These are phyloP conservation scores for Amaranthus hypochondriacus DNA, from an alignment of 148 eudicot species.

Conservation along the genomic window DNA sequence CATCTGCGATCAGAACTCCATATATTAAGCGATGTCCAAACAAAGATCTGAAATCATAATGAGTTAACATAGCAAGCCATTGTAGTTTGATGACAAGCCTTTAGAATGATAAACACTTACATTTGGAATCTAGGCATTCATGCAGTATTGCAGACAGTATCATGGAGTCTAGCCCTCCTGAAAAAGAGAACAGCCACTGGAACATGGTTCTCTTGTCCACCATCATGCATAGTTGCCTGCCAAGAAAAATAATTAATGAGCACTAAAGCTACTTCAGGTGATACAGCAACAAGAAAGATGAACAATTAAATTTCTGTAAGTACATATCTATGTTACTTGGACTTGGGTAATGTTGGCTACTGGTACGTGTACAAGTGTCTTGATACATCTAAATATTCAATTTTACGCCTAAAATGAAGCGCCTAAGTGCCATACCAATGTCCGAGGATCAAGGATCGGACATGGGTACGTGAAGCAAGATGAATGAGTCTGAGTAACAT, in stretches of 20 bases:
- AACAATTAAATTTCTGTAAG: neutral
- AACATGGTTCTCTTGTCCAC: conserved; percentile 33
- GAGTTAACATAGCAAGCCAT: neutral
- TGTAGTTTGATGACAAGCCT: neutral
- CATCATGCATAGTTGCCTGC: conserved; percentile 32
- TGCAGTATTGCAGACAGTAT: conserved; percentile 86
- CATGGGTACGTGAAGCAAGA: no score
- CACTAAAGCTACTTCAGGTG: neutral
- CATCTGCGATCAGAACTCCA: conserved; percentile 47
- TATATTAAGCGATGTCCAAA: conserved; percentile 3
- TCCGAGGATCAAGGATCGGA: no score
- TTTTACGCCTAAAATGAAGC: no score
- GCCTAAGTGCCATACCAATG: no score
- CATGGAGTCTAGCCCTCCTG: conserved; percentile 97
- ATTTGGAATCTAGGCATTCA: conserved; percentile 67
- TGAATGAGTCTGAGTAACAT: no score
- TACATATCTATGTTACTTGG: neutral
- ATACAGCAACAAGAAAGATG: neutral
- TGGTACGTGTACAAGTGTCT: no score
- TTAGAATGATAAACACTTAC: conserved; percentile 35
- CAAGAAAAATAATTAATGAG: conserved; percentile 12
- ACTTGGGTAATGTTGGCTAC: no score
- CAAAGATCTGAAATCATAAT: neutral
- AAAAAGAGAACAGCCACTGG: conserved; percentile 91
- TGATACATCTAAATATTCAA: no score